Conservation (phyloP, 164 flowering plant species). For the Magnolia sinica region DNA sequence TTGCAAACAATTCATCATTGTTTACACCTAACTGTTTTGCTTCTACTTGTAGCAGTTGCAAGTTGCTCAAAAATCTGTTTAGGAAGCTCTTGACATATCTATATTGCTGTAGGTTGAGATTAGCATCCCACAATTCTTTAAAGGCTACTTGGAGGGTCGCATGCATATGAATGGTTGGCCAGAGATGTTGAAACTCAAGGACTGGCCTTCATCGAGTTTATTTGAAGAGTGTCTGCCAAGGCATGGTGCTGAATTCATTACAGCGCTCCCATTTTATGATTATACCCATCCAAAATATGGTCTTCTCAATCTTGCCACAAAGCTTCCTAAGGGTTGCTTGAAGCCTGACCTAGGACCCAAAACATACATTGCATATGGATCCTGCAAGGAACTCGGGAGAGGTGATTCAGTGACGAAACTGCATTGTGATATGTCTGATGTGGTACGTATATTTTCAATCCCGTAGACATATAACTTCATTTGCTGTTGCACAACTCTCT, state of each 20-base stretch:
- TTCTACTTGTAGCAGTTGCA: neutral
- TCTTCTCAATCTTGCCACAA: constrained; percentile 64
- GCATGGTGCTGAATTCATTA: constrained; percentile 71
- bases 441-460: constrained; percentile 33
- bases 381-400: constrained; percentile 62
- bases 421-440: constrained; percentile 82
- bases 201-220: constrained; percentile 73
- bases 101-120: constrained; percentile 58
- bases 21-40: neutral
- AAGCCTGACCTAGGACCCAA: constrained; percentile 85
- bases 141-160: constrained; percentile 72
- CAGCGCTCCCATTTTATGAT: constrained; percentile 63
- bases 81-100: neutral
- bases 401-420: constrained; percentile 85
- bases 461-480: too few relatives aligned
- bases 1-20: neutral
- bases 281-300: constrained; percentile 72
- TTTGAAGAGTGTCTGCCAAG: constrained; percentile 77
- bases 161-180: constrained; percentile 63
- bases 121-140: constrained; percentile 62
- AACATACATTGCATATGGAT: constrained; percentile 77
- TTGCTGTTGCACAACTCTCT: too few relatives aligned
- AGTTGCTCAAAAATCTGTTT: neutral
- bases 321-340: constrained; percentile 48
- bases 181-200: constrained; percentile 80